These are phyloP conservation scores for Fusarium sp. DNA, from an alignment of 2,329 filamentous ascomycete species.

Conservation along the genomic window DNA sequence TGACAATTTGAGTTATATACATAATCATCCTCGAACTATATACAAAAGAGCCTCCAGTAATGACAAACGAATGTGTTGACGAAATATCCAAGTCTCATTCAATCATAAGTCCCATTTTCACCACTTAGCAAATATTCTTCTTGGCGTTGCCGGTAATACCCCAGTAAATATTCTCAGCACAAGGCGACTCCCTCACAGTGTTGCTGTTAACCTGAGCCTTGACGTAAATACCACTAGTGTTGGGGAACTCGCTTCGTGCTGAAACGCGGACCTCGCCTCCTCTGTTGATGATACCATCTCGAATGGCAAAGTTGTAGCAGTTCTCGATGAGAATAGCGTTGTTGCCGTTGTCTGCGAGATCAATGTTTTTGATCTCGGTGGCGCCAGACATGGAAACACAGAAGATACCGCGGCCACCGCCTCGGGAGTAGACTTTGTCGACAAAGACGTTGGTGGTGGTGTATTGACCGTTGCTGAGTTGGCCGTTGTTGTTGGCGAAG, in stretches of 20 bases:
- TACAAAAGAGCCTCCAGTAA: background rate
- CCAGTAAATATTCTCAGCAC: slow-evolving; percentile 65
- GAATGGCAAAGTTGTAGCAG: slow-evolving; percentile 67
- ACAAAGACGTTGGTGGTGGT: slow-evolving; percentile 63
- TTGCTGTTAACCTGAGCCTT: slow-evolving; percentile 63
- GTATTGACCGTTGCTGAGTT: slow-evolving; percentile 62
- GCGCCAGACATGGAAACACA: slow-evolving; percentile 68
- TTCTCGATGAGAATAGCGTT: slow-evolving; percentile 71
- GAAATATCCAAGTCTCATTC: background rate
- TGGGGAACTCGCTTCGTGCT: slow-evolving; percentile 66
- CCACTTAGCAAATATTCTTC: slow-evolving; percentile 54
- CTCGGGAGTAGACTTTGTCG: slow-evolving; percentile 66
- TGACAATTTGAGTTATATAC: background rate
- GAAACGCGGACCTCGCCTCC: slow-evolving; percentile 68
- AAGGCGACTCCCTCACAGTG: slow-evolving; percentile 65
- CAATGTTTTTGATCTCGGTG: slow-evolving; percentile 62
- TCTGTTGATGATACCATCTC: slow-evolving; percentile 63
- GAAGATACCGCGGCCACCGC: slow-evolving; percentile 68
- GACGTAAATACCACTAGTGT: slow-evolving; percentile 64
- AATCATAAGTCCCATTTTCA: background rate
- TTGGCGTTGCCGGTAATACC: slow-evolving; percentile 60
- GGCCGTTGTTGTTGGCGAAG: slow-evolving; percentile 68
- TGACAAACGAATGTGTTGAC: background rate
- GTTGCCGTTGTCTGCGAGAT: slow-evolving; percentile 65
- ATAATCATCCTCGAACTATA: background rate